Conservation (phyloP, 148 eudicot species). For the Bassia scoparia region DNA sequence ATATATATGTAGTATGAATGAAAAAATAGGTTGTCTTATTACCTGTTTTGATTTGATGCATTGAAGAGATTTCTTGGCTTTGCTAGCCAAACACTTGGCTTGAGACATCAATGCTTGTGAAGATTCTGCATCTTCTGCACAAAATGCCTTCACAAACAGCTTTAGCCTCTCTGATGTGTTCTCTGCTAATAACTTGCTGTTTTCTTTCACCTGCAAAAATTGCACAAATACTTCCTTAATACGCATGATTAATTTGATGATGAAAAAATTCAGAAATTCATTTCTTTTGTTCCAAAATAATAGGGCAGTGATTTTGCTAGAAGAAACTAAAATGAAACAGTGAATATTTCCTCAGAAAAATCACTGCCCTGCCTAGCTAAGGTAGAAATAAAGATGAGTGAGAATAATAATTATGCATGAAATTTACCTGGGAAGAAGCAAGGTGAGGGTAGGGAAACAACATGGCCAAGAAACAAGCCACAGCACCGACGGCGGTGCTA, state of each 20-base stretch:
- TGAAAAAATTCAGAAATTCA: no score
- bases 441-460: constrained; percentile 60
- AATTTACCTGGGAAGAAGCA: constrained; percentile 51
- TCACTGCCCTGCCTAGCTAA: no score
- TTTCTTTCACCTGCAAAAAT: constrained; percentile 46
- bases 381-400: no score
- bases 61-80: constrained; percentile 47
- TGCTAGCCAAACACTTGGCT: constrained; percentile 41
- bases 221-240: neutral
- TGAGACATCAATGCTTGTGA: constrained; percentile 47
- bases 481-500: constrained; percentile 67
- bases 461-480: constrained; percentile 64
- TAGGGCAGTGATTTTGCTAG: no score
- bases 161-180: constrained; percentile 56
- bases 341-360: neutral
- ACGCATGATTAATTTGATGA: no score
- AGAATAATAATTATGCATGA: neutral
- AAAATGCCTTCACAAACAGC: constrained; percentile 59
- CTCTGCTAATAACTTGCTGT: constrained; percentile 50
- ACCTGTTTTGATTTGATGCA: constrained; percentile 63
- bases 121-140: constrained; percentile 46
- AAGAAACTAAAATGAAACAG: no score
- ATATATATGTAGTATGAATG: neutral
- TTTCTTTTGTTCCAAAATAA: no score
- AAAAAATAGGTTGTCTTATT: constrained; percentile 30